Conservation (phyloP, 208 protist genomes). For the Naegleria fowleri region DNA sequence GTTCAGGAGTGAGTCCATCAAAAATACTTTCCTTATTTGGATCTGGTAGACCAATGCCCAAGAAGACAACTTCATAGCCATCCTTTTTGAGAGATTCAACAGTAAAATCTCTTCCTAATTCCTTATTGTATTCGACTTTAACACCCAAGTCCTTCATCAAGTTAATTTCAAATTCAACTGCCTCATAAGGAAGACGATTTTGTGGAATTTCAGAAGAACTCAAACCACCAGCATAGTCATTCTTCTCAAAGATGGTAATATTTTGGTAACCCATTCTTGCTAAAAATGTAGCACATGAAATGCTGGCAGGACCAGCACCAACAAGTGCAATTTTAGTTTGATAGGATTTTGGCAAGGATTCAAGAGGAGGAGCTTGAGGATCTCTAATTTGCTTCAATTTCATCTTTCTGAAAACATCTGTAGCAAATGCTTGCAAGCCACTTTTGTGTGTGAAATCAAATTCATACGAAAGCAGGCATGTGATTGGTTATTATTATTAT, state of each 20-base stretch:
- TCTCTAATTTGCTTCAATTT: slow-evolving; percentile 62
- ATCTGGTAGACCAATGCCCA: slow-evolving; percentile 64
- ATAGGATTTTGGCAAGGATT: slow-evolving; percentile 54
- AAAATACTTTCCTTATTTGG: slow-evolving; percentile 54
- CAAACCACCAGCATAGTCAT: slow-evolving; percentile 63
- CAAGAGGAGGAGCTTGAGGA: slow-evolving; percentile 46
- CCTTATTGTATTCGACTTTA: slow-evolving; percentile 47
- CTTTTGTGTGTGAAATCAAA: slow-evolving; percentile 28
- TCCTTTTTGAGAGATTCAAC: slow-evolving; percentile 60
- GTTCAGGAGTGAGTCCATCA: slow-evolving; percentile 41
- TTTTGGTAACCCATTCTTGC: slow-evolving; percentile 71
- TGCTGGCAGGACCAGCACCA: slow-evolving; percentile 71
- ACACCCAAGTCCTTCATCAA: slow-evolving; percentile 71
- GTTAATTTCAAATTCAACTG: slow-evolving; percentile 68
- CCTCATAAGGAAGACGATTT: slow-evolving; percentile 66
- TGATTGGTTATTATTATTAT: no score
- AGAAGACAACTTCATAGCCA: slow-evolving; percentile 65
- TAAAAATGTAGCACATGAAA: slow-evolving; percentile 70
- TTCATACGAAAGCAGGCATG: no score
- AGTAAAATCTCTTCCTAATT: slow-evolving; percentile 56
- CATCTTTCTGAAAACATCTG: slow-evolving; percentile 65
- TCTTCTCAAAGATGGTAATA: slow-evolving; percentile 72
- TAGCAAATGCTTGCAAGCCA: slow-evolving; percentile 67
- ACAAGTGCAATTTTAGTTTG: slow-evolving; percentile 41
- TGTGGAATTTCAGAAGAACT: slow-evolving; percentile 64